Base-by-base conservation (phyloP, 257 asterid genomes). In the Capsicum rhomboideum region DNA sequence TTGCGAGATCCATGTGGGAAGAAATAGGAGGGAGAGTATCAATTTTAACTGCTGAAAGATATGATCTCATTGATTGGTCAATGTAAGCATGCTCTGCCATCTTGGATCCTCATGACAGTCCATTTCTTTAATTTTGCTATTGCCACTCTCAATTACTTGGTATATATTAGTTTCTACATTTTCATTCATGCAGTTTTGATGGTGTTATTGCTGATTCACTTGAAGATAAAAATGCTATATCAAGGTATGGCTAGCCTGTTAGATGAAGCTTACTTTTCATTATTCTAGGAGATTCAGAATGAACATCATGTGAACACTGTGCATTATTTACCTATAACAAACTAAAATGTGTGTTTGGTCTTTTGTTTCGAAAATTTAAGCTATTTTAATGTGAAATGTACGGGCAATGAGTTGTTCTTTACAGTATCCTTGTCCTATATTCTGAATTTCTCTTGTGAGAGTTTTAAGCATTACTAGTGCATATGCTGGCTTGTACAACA, bases 41-140 rank as follows among this genome's bases (percentile, higher is more conserved):
- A 81, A 86, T 91, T 86, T 88, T 97, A 90, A 89, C 92, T 85
- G 94, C 91, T n/a, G 98, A 92, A 88, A 90, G 91, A 93, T 91
- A 86, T 90, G 89, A 92, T 82, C 89, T 82, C 84, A 89, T 93
- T 89, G 99, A 96, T 90, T 96, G 99, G 99, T 92, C 98, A 81
- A 90, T 87, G 99, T 96, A 91, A 83, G 95, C 86, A 55, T 75
- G 46, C 88, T 86, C 89, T 86, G 84, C 84, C 85, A 26, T 82
- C 82, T 44, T 26, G 80, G 53, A n/a, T 74, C 59, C 61, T 83
- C 16, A 17, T 82, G 78, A 79, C 49, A 46, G 21, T 82, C 31
- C 78, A 82, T 50, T 42, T 52, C 54, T 49, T 50, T 49, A n/a
- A 46, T 29, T 64, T 77, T 50, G 54, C 63, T 50, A 77, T 8